Evolutionary conservation across 768 basidiomycete genomes (phyloP).

Genomic region (Tylopilus cervinicoccineus): DNA sequence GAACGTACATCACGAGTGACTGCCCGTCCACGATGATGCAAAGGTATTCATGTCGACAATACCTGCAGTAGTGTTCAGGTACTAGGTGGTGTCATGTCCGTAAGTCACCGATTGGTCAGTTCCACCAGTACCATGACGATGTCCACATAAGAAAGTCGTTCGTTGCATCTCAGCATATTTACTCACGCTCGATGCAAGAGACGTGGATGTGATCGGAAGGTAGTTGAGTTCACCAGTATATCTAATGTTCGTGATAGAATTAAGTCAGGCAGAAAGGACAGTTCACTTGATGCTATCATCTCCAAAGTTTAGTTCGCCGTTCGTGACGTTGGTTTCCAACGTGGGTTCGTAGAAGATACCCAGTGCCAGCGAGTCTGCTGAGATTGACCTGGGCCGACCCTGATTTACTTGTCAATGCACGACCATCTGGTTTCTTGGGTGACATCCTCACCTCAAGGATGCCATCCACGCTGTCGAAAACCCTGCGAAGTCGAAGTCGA

Average conservation of each 20-base stretch:
- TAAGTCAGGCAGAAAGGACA: neutral
- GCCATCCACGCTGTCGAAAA: slow-evolving; percentile 47
- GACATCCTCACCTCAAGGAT: slow-evolving; percentile 41
- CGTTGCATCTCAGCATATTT: neutral
- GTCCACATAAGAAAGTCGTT: neutral
- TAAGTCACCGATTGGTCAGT: slow-evolving; percentile 40
- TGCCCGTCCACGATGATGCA: neutral
- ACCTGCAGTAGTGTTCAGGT: slow-evolving; percentile 38
- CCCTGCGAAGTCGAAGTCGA: slow-evolving; percentile 41
- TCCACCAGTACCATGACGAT: slow-evolving; percentile 42
- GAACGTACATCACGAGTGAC: slow-evolving; percentile 29
- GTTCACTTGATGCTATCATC: slow-evolving; percentile 44
- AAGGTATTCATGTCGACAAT: slow-evolving; percentile 44
- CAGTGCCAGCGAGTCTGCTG: slow-evolving; percentile 40
- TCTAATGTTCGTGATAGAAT: slow-evolving; percentile 14
- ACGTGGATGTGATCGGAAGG: slow-evolving; percentile 40
- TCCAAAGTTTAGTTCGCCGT: slow-evolving; percentile 58
- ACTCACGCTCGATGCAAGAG: slow-evolving; percentile 39
- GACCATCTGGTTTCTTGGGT: neutral
- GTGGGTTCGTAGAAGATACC: slow-evolving; percentile 54
- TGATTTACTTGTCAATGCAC: slow-evolving; percentile 11
- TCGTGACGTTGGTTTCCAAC: slow-evolving; percentile 31
- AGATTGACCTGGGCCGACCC: slow-evolving; percentile 50
- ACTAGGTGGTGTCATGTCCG: slow-evolving; percentile 27
- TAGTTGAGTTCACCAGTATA: slow-evolving; percentile 33